Percentiles rank a stretch among this genome's conserved stretches.
Evolutionary conservation across 2,329 filamentous ascomycete genomes (phyloP).

Genomic region (Cladosporium halotolerans): DNA sequence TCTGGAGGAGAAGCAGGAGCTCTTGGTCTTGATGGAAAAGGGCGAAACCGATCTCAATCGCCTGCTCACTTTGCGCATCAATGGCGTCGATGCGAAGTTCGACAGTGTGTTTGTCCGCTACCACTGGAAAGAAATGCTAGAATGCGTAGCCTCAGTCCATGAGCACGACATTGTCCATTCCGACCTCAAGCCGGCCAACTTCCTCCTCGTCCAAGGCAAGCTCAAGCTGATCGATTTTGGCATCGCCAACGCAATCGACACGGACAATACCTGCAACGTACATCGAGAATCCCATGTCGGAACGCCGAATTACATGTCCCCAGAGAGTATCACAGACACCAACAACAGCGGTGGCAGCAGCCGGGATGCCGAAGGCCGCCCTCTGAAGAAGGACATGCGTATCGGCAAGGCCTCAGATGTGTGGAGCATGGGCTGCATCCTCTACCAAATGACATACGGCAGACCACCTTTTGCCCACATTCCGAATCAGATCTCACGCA

Average conservation of each 20-base stretch:
- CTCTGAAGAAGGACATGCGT: constrained; percentile 74
- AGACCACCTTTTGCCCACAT: constrained; percentile 92
- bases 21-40: constrained; percentile 94
- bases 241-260: constrained; percentile 94
- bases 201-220: constrained; percentile 81
- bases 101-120: constrained; percentile 90
- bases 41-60: constrained; percentile 90
- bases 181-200: constrained; percentile 94
- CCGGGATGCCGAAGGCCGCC: constrained; percentile 36
- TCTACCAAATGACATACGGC: constrained; percentile 99
- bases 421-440: constrained; percentile 91
- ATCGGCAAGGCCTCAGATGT: constrained; percentile 93
- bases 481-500: constrained; percentile 74
- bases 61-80: constrained; percentile 66
- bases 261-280: constrained; percentile 92
- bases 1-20: constrained; percentile 81
- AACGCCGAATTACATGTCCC: constrained; percentile 98
- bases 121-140: constrained; percentile 99
- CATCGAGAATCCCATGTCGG: constrained; percentile 93
- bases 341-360: constrained; percentile 50
- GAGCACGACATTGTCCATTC: constrained; percentile 90
- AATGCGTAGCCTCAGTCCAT: constrained; percentile 86
- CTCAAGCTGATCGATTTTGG: constrained; percentile 98
- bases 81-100: constrained; percentile 63
- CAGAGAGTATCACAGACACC: constrained; percentile 83